phyloP scores from a whole-genome alignment of 805 yeast genomes.

The Limtongozyma cylindracea region DNA sequence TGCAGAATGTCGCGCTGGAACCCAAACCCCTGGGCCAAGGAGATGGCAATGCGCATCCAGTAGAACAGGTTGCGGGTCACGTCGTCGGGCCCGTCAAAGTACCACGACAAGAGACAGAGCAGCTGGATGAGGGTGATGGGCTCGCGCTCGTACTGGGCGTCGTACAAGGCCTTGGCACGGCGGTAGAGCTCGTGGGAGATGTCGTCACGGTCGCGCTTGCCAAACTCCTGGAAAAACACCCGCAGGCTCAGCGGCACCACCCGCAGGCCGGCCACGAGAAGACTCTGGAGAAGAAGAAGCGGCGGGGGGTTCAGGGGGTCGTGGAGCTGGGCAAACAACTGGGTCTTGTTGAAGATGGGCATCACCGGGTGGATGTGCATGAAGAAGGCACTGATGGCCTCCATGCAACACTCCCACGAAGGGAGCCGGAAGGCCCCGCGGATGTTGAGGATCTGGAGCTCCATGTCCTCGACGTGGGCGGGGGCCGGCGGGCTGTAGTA shows the following conservation, averaged over 20 bases:
- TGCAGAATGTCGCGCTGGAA: slow-evolving; percentile 31
- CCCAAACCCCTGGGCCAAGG: slow-evolving; percentile 55
- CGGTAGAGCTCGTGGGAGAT: too few relatives aligned
- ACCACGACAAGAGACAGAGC: slow-evolving; percentile 32
- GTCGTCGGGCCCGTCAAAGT: slow-evolving; percentile 54
- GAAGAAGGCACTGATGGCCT: slow-evolving; percentile 35
- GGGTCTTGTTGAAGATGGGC: slow-evolving; percentile 40
- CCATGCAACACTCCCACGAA: slow-evolving; percentile 25
- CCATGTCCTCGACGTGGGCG: slow-evolving; percentile 22
- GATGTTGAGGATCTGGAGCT: slow-evolving; percentile 33
- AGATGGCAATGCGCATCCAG: slow-evolving; percentile 46
- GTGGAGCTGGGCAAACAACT: slow-evolving; percentile 31
- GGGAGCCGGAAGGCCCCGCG: slow-evolving; percentile 57
- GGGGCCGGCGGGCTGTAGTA: slow-evolving; percentile 7
- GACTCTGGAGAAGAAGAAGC: slow-evolving; percentile 37
- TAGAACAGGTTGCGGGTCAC: slow-evolving; percentile 39
- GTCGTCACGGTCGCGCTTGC: too few relatives aligned
- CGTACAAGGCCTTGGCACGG: slow-evolving; percentile 54
- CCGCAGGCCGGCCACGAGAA: slow-evolving; percentile 43
- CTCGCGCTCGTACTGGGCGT: slow-evolving; percentile 42
- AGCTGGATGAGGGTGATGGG: slow-evolving; percentile 37
- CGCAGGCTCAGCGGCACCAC: slow-evolving; percentile 22
- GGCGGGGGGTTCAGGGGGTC: slow-evolving; percentile 35
- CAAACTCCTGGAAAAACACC: slow-evolving; percentile 30
- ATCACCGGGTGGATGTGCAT: slow-evolving; percentile 37